phyloP scores from a whole-genome alignment of 2,329 filamentous ascomycete genomes.

The Fusarium odoratissimum region DNA sequence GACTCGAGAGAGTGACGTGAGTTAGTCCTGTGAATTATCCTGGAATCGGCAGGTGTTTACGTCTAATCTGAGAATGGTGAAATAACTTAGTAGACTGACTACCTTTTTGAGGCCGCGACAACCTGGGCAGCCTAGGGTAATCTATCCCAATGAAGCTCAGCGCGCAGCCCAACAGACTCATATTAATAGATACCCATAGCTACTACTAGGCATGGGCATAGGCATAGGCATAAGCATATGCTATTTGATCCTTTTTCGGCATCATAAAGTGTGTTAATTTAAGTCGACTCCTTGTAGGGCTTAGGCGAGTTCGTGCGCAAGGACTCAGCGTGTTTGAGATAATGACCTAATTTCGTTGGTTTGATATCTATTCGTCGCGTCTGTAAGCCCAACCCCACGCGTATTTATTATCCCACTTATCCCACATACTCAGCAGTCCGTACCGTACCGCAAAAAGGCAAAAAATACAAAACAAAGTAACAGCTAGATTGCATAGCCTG shows the following conservation, averaged over 20 bases:
- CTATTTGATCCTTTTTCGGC: not conserved
- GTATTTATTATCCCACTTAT: slow-evolving; percentile 25
- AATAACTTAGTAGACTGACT: not conserved
- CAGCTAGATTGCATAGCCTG: not conserved
- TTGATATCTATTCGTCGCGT: slow-evolving; percentile 3
- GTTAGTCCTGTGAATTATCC: not conserved
- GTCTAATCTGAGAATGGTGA: not conserved
- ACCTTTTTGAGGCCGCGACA: not conserved
- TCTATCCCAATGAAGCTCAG: slow-evolving; percentile 10
- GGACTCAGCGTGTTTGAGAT: slow-evolving; percentile 8
- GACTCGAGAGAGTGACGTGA: slow-evolving; percentile 1
- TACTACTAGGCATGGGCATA: slow-evolving; percentile 1
- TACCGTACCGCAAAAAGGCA: not conserved
- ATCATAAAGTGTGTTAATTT: slow-evolving; percentile 11
- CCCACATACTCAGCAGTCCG: not conserved
- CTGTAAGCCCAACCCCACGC: slow-evolving; percentile 6
- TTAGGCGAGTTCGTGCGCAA: slow-evolving; percentile 23
- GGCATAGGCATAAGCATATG: not conserved
- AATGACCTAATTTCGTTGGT: slow-evolving; percentile 25
- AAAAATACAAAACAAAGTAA: not conserved
- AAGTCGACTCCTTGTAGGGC: slow-evolving; percentile 22
- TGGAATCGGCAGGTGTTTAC: not conserved
- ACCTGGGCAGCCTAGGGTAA: not conserved
- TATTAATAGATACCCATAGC: not conserved
- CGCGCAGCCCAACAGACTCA: slow-evolving; percentile 12